phyloP scores from a whole-genome alignment of 2,329 filamentous ascomycete genomes.

The Arthrobotrys sphaeroides region DNA sequence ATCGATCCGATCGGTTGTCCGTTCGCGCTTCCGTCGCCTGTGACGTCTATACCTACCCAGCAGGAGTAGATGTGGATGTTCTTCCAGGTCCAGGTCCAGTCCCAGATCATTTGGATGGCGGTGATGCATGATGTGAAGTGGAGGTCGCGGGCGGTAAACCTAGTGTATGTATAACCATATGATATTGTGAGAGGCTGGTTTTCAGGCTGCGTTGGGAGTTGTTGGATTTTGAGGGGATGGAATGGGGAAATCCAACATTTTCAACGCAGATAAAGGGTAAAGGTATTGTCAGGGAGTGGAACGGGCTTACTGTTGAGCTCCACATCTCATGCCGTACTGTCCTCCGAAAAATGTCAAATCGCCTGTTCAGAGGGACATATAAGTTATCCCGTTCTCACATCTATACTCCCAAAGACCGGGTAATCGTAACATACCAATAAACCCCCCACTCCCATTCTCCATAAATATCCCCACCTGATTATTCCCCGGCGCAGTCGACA shows the following conservation, averaged over 20 bases:
- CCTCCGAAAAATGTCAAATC: slow-evolving; percentile 68
- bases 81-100: slow-evolving; percentile 70
- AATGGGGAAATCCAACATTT: not conserved
- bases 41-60: slow-evolving; percentile 66
- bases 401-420: slow-evolving; percentile 83
- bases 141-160: slow-evolving; percentile 69
- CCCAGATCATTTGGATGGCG: slow-evolving; percentile 69
- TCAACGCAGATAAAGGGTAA: slow-evolving; percentile 56
- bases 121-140: slow-evolving; percentile 66
- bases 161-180: not conserved
- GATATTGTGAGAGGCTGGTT: too few species aligned
- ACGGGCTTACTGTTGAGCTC: slow-evolving; percentile 71
- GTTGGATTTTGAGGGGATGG: slow-evolving; percentile 69
- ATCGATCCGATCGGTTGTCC: slow-evolving; percentile 75
- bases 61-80: slow-evolving; percentile 67
- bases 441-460: slow-evolving; percentile 63
- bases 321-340: slow-evolving; percentile 68
- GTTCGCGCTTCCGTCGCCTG: slow-evolving; percentile 62
- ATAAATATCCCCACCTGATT: slow-evolving; percentile 70
- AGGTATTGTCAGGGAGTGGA: slow-evolving; percentile 67
- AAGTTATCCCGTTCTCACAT: slow-evolving; percentile 65
- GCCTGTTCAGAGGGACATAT: slow-evolving; percentile 66
- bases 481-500: slow-evolving; percentile 59
- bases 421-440: slow-evolving; percentile 64
- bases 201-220: slow-evolving; percentile 71